Base-by-base conservation (phyloP, 768 basidiomycete genomes). In the Phlegmacium glaucopus region DNA sequence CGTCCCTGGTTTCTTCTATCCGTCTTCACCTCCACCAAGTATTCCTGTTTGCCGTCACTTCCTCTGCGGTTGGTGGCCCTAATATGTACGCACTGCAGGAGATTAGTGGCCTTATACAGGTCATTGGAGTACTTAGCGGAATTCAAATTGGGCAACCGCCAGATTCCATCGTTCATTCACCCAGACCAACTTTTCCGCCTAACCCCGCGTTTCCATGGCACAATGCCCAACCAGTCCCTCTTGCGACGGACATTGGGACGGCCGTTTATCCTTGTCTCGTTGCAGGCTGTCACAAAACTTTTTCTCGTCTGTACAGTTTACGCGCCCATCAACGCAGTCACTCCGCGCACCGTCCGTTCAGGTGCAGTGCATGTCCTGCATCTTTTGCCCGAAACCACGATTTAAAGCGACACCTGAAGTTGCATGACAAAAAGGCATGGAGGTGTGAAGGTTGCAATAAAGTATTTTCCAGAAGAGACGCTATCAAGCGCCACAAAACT, bases 261-360 rank as follows among this genome's bases (percentile, higher is more conserved):
- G 85, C 87, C 7, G 85, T 90, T n/a, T 83, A 88, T 56, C 88
- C 89, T 4, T 91, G 89, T 61, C 73, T 81, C n/a, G 69, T 80
- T 13, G 66, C 74, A 22, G 70, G 76, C 27, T 91, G 89, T 61
- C 70, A 66, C 49, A 89, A 86, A 66, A 78, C 71, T 6, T 90
- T 91, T 61, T 76, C 80, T 39, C 79, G 83, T 9, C 71, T 88
- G 10, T 85, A 81, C 62, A 77, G 71, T 53, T 74, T 91, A 7
- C 84, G 87, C 5, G 75, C 79, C 3, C 89, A 91, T 63, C 80
- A 87, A 56, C 81, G 80, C 32, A 63, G 78, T 26, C 87, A 90
- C 55, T 72, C 83, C 4, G 61, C 71, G 1, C 78, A 84, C 53
- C 79, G 86, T 8, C 85, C 87, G 1, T 85, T 75, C 62, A 75